Conservation (phyloP, 305 asterid species). For the Vinca major region DNA sequence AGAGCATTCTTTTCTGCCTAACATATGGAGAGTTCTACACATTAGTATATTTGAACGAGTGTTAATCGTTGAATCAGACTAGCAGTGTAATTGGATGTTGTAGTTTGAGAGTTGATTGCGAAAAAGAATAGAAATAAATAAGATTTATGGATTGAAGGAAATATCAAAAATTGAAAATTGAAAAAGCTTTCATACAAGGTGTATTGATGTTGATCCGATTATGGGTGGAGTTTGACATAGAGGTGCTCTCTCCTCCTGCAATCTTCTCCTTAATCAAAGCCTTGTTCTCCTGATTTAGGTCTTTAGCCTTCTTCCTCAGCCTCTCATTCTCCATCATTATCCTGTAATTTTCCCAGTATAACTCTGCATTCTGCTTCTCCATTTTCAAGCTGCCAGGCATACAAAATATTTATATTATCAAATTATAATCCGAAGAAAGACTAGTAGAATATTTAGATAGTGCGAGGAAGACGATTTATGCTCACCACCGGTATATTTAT, state of each 20-base stretch:
- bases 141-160: background rate
- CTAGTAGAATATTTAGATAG: no score
- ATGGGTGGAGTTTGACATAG: constrained; percentile 22
- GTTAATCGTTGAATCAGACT: no score
- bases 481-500: no score
- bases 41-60: no score
- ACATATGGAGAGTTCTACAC: no score
- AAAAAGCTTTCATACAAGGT: constrained; percentile 17
- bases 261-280: constrained; percentile 36
- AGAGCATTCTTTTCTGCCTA: no score
- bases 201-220: constrained; percentile 22
- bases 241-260: constrained; percentile 15
- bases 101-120: no score
- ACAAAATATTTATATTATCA: no score
- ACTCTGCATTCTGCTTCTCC: constrained; percentile 43
- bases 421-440: no score
- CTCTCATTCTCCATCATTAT: constrained; percentile 40
- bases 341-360: constrained; percentile 43
- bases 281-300: constrained; percentile 44
- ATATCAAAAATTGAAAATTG: background rate
- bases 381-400: constrained; percentile 15
- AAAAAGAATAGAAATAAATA: background rate
- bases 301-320: constrained; percentile 44
- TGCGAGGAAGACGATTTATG: no score
- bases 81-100: no score